These are phyloP conservation scores for Euryodendron excelsum DNA, from an alignment of 148 eudicot genomes.

Conservation along the genomic window DNA sequence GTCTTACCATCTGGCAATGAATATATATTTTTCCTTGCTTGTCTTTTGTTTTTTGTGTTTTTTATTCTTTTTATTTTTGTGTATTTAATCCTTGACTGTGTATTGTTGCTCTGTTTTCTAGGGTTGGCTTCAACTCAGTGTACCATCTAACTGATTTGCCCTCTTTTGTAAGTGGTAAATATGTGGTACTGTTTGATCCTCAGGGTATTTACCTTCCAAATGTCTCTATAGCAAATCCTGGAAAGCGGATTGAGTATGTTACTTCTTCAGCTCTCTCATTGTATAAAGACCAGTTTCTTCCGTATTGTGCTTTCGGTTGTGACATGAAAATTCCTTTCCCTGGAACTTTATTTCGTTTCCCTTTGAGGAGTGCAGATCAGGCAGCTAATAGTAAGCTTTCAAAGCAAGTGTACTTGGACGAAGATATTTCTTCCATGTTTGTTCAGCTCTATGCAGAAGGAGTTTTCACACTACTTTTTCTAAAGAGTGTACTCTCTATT, in stretches of 20 bases:
- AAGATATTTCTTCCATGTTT: conserved; percentile 82
- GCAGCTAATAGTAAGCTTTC: conserved; percentile 91
- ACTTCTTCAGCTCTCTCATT: conserved; percentile 79
- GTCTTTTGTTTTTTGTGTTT: not conserved
- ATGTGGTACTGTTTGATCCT: conserved; percentile 93
- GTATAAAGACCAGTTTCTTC: conserved; percentile 86
- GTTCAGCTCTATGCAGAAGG: conserved; percentile 87
- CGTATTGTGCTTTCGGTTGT: conserved; percentile 95
- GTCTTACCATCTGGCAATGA: not conserved
- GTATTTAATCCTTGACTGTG: conserved; percentile 7
- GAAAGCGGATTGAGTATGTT: conserved; percentile 92
- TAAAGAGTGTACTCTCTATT: conserved; percentile 73
- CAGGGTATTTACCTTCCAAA: conserved; percentile 95
- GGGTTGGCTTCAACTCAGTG: conserved; percentile 99
- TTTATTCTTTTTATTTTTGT: not conserved
- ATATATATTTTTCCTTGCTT: not conserved
- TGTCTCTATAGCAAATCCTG: conserved; percentile 89
- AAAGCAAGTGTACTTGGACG: conserved; percentile 85
- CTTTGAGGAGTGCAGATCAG: conserved; percentile 90
- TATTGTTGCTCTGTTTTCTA: conserved; percentile 21
- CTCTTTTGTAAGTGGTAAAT: conserved; percentile 94
- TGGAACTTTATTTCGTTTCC: conserved; percentile 97
- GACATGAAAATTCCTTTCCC: conserved; percentile 78
- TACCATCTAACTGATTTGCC: conserved; percentile 99
- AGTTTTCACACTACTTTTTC: conserved; percentile 73